These are phyloP conservation scores for Austroboletus niveus DNA, from an alignment of 1,284 basidiomycete genomes.

Conservation along the genomic window DNA sequence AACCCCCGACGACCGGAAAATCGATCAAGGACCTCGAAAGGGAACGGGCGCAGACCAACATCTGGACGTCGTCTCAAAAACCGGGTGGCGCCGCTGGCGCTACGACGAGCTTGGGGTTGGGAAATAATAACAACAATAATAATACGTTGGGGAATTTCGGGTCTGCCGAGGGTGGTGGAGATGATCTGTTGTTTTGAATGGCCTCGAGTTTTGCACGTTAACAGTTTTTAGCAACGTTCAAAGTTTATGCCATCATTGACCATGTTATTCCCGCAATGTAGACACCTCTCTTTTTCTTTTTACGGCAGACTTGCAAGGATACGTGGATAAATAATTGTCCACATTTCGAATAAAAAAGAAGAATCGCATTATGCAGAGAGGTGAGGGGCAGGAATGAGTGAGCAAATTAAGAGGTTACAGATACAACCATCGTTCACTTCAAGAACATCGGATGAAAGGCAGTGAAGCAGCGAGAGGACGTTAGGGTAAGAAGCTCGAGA, in stretches of 20 bases:
- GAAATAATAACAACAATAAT: slow-evolving; percentile 17
- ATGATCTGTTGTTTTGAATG: slow-evolving; percentile 53
- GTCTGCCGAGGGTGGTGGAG: slow-evolving; percentile 36
- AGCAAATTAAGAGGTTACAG: slow-evolving; percentile 37
- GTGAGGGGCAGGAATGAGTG: slow-evolving; percentile 18
- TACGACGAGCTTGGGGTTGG: slow-evolving; percentile 27
- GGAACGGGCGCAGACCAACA: slow-evolving; percentile 75
- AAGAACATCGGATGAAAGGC: slow-evolving; percentile 22
- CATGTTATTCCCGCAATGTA: slow-evolving; percentile 6
- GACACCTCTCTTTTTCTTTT: not conserved
- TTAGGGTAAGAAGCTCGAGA: slow-evolving; percentile 21
- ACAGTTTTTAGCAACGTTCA: not conserved
- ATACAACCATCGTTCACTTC: slow-evolving; percentile 40
- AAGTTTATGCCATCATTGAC: too few relatives aligned
- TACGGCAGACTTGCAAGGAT: too few relatives aligned
- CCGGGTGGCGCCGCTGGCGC: slow-evolving; percentile 15
- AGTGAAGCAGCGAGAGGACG: slow-evolving; percentile 15
- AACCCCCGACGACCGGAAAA: slow-evolving; percentile 47
- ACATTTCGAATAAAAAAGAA: slow-evolving; percentile 6
- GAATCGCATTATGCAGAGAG: slow-evolving; percentile 22
- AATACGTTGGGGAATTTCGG: slow-evolving; percentile 47
- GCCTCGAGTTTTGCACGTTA: not conserved
- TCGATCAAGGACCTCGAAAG: slow-evolving; percentile 85
- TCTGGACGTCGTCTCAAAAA: slow-evolving; percentile 64
- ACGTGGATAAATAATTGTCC: slow-evolving; percentile 14